Evolutionary conservation across 2,329 filamentous ascomycete genomes (phyloP).

Genomic region (Colletotrichum sp.): DNA sequence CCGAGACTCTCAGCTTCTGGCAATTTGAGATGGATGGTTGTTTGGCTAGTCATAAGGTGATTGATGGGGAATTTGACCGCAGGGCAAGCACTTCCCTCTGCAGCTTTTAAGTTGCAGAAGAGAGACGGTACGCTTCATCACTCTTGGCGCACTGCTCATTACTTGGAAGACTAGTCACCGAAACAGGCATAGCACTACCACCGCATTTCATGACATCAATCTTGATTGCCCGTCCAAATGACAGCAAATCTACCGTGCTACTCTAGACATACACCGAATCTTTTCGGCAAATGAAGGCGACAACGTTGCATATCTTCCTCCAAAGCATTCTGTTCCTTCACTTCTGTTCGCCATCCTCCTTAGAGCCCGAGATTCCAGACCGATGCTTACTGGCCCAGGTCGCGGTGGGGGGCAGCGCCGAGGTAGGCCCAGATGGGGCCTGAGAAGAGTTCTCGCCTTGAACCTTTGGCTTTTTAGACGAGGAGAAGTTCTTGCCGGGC

Average conservation of each 20-base stretch:
- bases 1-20: not conserved
- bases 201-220: not conserved
- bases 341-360: not conserved
- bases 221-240: not conserved
- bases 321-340: not conserved
- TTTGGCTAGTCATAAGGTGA: not conserved
- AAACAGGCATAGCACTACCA: not conserved
- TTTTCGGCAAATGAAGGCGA: not conserved
- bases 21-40: not conserved
- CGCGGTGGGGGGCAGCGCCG: not conserved
- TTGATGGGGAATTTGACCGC: not conserved
- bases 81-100: not conserved
- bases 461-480: conserved; percentile 6
- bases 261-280: not conserved
- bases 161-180: not conserved
- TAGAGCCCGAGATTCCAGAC: not conserved
- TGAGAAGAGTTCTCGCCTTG: conserved; percentile 2
- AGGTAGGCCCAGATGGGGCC: not conserved
- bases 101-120: not conserved
- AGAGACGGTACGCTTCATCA: not conserved
- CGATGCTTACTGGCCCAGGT: conserved; percentile 2
- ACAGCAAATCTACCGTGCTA: not conserved
- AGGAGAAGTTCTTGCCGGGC: not conserved
- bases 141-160: not conserved
- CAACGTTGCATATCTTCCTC: not conserved